Conservation (phyloP, 225 moss, liverwort and hornwort genomes). For the Climacium dendroides region DNA sequence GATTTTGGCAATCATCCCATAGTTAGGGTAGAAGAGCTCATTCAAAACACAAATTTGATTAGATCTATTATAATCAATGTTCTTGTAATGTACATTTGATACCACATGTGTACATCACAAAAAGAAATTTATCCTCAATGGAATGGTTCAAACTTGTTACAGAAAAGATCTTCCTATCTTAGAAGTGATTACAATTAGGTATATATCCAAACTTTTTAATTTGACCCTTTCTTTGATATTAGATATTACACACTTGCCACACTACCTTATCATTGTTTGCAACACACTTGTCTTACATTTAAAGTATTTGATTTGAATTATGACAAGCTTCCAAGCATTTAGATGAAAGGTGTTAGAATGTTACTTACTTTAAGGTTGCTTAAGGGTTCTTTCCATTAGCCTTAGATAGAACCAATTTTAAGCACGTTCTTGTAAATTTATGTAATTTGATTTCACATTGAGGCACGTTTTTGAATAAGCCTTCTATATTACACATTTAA, state of each 20-base stretch:
- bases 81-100: background rate
- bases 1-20: no score
- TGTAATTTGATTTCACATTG: no score
- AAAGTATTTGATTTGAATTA: background rate
- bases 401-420: no score
- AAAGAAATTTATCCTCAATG: background rate
- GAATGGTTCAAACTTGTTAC: background rate
- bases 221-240: accelerated
- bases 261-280: background rate
- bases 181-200: background rate
- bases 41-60: background rate
- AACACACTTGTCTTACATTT: background rate
- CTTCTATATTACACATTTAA: no score
- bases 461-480: no score
- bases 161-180: accelerated
- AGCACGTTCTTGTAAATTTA: no score
- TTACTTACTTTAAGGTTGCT: background rate
- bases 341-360: accelerated
- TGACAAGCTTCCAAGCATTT: no score
- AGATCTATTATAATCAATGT: accelerated
- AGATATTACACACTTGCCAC: background rate
- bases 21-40: accelerated
- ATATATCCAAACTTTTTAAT: background rate
- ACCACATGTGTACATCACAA: accelerated
- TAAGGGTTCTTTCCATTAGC: no score